Percentiles rank a stretch among this genome's conserved stretches.
These are phyloP conservation scores for Monotropa hypopitys DNA, from an alignment of 179 eudicot genomes.

Conservation along the genomic window DNA sequence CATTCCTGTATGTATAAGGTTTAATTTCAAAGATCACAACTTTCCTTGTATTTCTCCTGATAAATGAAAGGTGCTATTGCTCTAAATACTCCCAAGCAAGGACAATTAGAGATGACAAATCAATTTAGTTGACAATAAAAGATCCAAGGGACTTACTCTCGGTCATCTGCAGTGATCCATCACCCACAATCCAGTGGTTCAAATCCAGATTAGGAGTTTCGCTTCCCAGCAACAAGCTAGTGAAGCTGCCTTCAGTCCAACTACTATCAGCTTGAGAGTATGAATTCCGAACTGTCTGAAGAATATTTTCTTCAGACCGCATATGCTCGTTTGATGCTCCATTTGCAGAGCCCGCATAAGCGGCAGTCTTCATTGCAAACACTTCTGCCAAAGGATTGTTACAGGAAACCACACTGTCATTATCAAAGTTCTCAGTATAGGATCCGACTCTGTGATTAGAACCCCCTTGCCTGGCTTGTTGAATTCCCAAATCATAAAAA, in stretches of 20 bases:
- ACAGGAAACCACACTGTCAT: constrained; percentile 8
- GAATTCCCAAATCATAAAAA: not conserved
- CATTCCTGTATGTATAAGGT: not conserved
- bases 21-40: not conserved
- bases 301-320: not conserved
- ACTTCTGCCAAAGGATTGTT: constrained; percentile 20
- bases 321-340: not conserved
- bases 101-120: not conserved
- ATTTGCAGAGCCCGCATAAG: constrained; percentile 3
- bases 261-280: constrained; percentile 7
- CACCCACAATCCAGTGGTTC: constrained; percentile 1
- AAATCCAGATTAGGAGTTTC: constrained; percentile 5
- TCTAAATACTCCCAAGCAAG: not conserved
- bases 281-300: not conserved
- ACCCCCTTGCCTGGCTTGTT: not conserved
- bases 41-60: not conserved
- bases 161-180: constrained; percentile 5
- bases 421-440: constrained; percentile 7
- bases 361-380: constrained; percentile 6
- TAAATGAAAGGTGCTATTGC: not conserved
- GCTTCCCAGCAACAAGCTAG: constrained; percentile 7
- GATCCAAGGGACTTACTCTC: constrained; percentile 11
- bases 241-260: constrained; percentile 7
- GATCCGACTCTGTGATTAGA: constrained; percentile 2
- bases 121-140: not conserved